Percentiles rank a stretch among this genome's conserved stretches.
Evolutionary conservation across 148 eudicot genomes (phyloP).

Genomic region (Cornus suecica): DNA sequence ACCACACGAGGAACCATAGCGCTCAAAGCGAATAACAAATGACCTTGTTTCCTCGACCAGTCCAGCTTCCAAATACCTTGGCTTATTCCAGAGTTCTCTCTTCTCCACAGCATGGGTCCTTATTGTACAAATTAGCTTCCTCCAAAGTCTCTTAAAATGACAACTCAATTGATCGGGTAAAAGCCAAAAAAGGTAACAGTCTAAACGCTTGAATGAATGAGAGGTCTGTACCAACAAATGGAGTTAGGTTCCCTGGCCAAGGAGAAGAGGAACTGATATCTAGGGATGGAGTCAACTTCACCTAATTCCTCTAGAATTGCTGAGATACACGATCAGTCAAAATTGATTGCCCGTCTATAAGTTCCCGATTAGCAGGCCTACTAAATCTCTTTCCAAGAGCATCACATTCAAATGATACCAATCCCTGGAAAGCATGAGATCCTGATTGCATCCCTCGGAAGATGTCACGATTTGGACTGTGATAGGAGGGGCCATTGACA

Average conservation of each 20-base stretch:
- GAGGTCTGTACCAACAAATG: background rate
- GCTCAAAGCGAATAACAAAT: background rate
- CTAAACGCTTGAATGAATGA: background rate
- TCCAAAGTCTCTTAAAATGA: background rate
- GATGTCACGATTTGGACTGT: slow-evolving; percentile 57
- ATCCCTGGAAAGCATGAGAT: slow-evolving; percentile 43
- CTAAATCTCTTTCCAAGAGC: slow-evolving; percentile 43
- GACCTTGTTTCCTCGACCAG: background rate
- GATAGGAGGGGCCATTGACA: slow-evolving; percentile 45
- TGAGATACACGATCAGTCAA: slow-evolving; percentile 78
- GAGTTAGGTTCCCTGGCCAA: slow-evolving; percentile 30
- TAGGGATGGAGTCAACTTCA: slow-evolving; percentile 49
- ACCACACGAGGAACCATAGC: background rate
- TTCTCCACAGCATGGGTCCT: background rate
- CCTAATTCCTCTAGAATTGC: slow-evolving; percentile 68
- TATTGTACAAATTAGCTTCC: slow-evolving; percentile 10
- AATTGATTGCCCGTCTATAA: slow-evolving; percentile 53
- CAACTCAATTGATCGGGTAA: slow-evolving; percentile 5
- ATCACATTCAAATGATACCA: slow-evolving; percentile 40
- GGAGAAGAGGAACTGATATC: slow-evolving; percentile 55
- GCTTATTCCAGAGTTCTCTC: background rate
- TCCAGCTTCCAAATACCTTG: slow-evolving; percentile 6
- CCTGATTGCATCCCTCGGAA: slow-evolving; percentile 64
- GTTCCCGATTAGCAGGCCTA: slow-evolving; percentile 41
- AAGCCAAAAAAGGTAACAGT: background rate